Base-by-base conservation (phyloP, 192 early-diverging fungal genomes). In the Gamsiella multidivaricata region DNA sequence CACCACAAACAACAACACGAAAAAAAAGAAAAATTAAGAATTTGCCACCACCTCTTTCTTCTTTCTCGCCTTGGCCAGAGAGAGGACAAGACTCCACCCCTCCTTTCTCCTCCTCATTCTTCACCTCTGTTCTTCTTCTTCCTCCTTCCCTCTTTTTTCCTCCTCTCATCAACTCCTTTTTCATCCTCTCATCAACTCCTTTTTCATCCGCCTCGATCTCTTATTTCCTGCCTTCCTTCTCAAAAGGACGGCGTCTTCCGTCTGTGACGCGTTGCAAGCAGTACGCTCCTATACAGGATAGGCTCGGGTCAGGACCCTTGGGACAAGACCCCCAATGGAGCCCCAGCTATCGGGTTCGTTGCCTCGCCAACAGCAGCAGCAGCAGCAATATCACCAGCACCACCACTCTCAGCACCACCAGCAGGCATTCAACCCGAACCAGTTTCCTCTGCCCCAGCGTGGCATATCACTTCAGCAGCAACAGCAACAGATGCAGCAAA, bases 371-470 rank as follows among this genome's bases (percentile, higher is more conserved):
- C 43, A 49, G 29, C 55, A 49, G 6, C 54, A 8, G 3, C 45
- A 29, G n/a, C 49, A 64, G 22, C 61, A 63, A 20, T 39, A 20
- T 28, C 59, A 52, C 66, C 47, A 22, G 36, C 43, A 59, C 26
- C 61, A 49, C 12, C 49, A 29, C 26, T 11, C 25, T 12, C 52
- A 29, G 15, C 43, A 49, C 7, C 43, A 55, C 52, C 61, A 57
- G 20, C 61, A 55, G 29, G 23, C 34, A 1, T 61, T 55, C 68
- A 34, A 28, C 31, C 31, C 58, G 14, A 61, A 54, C 51, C 57
- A 70, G 59, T 51, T 49, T 52, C 70, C 42, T 14, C 28, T 53
- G 32, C 66, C 57, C 41, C 59, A 70, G 12, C 70, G 65, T 11
- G 50, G 42, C 26, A 26, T 49, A 3, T 37, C 49, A n/a, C 61